Evolutionary conservation across 768 basidiomycete genomes (phyloP).

Genomic region (Auriscalpium orientale): DNA sequence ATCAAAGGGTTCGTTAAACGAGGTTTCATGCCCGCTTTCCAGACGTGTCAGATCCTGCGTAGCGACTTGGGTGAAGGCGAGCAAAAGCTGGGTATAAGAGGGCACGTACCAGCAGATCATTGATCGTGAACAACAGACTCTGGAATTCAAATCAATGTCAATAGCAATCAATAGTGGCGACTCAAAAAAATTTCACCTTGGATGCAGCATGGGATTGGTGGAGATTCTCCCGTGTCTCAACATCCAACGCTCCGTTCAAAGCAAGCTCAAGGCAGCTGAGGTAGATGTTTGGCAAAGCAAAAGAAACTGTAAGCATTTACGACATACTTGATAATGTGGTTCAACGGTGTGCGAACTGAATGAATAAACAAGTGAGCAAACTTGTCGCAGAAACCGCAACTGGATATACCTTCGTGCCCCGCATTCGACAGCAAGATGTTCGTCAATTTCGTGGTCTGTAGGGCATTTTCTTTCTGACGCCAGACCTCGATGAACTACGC

Average conservation of each 20-base stretch:
- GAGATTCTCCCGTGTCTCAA: slow-evolving; percentile 69
- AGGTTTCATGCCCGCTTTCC: slow-evolving; percentile 67
- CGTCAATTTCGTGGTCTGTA: slow-evolving; percentile 66
- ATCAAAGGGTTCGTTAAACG: slow-evolving; percentile 72
- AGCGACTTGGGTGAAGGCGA: not conserved
- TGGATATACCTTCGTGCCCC: slow-evolving; percentile 60
- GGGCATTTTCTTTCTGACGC: slow-evolving; percentile 71
- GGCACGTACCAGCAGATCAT: slow-evolving; percentile 55
- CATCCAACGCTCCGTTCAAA: slow-evolving; percentile 64
- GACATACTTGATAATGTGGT: slow-evolving; percentile 75
- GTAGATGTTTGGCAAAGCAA: not conserved
- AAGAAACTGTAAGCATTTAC: not conserved
- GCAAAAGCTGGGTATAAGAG: not conserved
- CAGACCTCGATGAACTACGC: slow-evolving; percentile 78
- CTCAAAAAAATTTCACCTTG: slow-evolving; percentile 33
- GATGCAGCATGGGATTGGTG: slow-evolving; percentile 68
- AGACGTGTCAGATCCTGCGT: slow-evolving; percentile 66
- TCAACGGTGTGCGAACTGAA: slow-evolving; percentile 64
- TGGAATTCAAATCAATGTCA: slow-evolving; percentile 14
- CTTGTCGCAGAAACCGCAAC: not conserved
- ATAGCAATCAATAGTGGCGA: not conserved
- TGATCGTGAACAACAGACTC: slow-evolving; percentile 76
- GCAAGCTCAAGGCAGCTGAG: slow-evolving; percentile 64
- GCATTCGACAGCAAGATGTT: slow-evolving; percentile 73
- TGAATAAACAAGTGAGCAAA: not conserved